Evolutionary conservation across 306 rosid genomes (phyloP).

Genomic region (Cucumis sativus): DNA sequence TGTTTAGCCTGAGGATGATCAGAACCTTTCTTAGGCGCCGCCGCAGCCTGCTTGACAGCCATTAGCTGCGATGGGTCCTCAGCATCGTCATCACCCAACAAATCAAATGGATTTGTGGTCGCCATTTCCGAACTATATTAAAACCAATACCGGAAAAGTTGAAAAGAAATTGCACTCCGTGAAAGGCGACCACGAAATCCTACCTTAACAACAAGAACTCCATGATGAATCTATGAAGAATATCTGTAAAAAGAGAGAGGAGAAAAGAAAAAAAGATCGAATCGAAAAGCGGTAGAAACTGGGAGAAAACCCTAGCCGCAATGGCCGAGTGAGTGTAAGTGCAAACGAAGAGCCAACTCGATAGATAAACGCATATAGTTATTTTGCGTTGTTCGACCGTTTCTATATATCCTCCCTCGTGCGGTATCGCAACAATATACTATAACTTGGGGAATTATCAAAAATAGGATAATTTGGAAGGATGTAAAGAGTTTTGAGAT

Average conservation of each 20-base stretch:
- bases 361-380: neutral
- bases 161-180: conserved; percentile 4
- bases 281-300: neutral
- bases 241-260: conserved; percentile 4
- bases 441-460: no score
- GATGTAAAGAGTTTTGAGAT: no score
- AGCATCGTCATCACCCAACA: conserved; percentile 72
- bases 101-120: conserved; percentile 71
- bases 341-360: neutral
- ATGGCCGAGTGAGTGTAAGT: neutral
- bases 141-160: conserved; percentile 6
- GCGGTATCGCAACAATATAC: neutral
- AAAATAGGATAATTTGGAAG: no score
- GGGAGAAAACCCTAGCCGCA: conserved; percentile 10
- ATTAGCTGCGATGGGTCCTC: conserved; percentile 75
- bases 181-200: conserved; percentile 16
- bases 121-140: conserved; percentile 32
- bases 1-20: conserved; percentile 27
- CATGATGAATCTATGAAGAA: conserved; percentile 29
- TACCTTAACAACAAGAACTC: conserved; percentile 22
- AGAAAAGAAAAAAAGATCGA: no score
- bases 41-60: conserved; percentile 32
- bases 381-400: neutral
- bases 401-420: neutral
- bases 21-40: conserved; percentile 23